Evolutionary conservation across 2,329 filamentous ascomycete genomes (phyloP), one percentile per base, ranked within the genome.

Genomic region (Incumbomyces delicatus): DNA sequence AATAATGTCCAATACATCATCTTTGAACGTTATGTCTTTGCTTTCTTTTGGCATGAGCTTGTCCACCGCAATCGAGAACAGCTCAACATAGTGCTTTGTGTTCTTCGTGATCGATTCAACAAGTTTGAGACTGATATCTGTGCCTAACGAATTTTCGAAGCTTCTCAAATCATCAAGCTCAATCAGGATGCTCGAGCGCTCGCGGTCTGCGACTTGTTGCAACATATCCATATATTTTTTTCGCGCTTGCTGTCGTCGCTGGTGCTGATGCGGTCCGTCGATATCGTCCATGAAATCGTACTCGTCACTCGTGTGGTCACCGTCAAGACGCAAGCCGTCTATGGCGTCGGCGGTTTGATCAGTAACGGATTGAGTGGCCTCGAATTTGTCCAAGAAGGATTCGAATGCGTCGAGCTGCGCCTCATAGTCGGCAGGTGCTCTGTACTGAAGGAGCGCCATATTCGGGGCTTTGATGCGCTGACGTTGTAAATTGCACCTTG

Each of bases 1-100:
- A 60, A 98, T 83, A 27, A 98, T 87, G 66, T 98, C 92, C 36
- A 98, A 76, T 8, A 96, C 89, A 66, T 98, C 92, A 61, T 95
- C 89, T 66, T 96, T 96, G 75, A 95, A 96, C 78, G 78, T 89
- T 55, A 90, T 76, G 54, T 95, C 87, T 44, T 74, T 74, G 12
- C 78, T 84, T 34, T 89, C 83, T 52, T 77, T 73, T 1, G 92
- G 92, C 76, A 98, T 80, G 45, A 86, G 76, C 49, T 81, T 83
- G 68, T 98, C 92, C 37, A 95, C 81, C 6, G 92, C 92, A 55
- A 84, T 77, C 2, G 90, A 90, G 49, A 96, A 68, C 49, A 96
- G 78, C 60, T 98, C 92, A 55, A 96, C 82, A 62, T 98, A 98
- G 65, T 95, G 92, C 61, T 92, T 85, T 13, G 92, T 87, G 67